Base-by-base conservation (phyloP, 352 stramenopile species). In the Globisporangium spiculum region DNA sequence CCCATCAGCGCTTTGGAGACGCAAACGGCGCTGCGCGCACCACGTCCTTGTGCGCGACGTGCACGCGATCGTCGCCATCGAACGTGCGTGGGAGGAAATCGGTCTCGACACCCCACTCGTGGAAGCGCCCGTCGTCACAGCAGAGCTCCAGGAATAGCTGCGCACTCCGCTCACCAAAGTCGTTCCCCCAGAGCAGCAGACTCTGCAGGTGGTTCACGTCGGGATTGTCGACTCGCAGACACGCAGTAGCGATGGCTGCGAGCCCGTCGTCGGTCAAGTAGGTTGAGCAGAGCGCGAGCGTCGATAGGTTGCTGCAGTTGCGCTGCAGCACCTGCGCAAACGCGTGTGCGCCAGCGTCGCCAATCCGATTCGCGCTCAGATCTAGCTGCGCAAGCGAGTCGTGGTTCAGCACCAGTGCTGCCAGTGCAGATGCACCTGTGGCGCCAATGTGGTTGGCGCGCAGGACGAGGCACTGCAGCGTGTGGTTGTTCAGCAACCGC, bases 121-220 rank as follows among this genome's bases (percentile, higher is more conserved):
- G 46, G 50, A 89, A 85, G 6, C 73, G 71, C 6, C 73, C 75
- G 8, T 66, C 59, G 44, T 24, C 44, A 2, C 6, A 9, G 38
- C 73, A 80, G 18, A 93, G 69, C 52, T 87, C 73, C 12, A 80
- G 24, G 58, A 91, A 79, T 1, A 82, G 55, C 24, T 36, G 55
- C 4, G 76, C 73, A 1, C 80, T 74, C 27, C 63, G 61, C 7
- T 61, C 54, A 22, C 83, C 83, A 69, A 91, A 93, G 65, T 88
- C 76, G 68, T 93, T 93, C 9, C 78, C 85, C 83, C 81, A 93
- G 8, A 93, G 74, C 34, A 91, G 53, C 50, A 93, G 67, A 30
- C 66, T 83, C 38, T 65, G 60, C 9, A 93, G 71, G 30, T 48
- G 69, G 30, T 66, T 77, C 3, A 36, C 63, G 12, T 76, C 67